These are phyloP conservation scores for Leptographium radiaticola DNA, from an alignment of 2,329 filamentous ascomycete genomes.

Conservation along the genomic window DNA sequence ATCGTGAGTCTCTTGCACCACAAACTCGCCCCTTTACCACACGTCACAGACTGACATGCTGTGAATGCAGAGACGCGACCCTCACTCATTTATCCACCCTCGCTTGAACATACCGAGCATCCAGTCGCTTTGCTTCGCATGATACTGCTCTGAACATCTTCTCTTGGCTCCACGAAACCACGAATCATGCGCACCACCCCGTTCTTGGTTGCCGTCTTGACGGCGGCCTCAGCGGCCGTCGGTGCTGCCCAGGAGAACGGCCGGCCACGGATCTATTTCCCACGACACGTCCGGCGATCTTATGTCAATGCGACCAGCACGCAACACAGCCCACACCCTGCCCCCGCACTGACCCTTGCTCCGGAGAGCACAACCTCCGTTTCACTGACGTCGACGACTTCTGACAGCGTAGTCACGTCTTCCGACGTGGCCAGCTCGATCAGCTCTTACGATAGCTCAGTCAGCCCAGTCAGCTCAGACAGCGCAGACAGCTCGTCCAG, in stretches of 20 bases:
- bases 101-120: slow-evolving; percentile 4
- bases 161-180: not conserved
- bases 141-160: not conserved
- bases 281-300: slow-evolving; percentile 40
- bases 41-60: not conserved
- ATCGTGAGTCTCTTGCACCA: slow-evolving; percentile 19
- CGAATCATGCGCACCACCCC: slow-evolving; percentile 34
- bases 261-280: slow-evolving; percentile 43
- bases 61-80: not conserved
- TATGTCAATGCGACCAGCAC: slow-evolving; percentile 30
- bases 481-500: not conserved
- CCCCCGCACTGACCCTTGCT: slow-evolving; percentile 13
- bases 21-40: not conserved
- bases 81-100: slow-evolving; percentile 3
- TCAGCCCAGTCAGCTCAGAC: not conserved
- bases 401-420: not conserved
- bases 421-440: not conserved
- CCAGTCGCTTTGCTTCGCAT: slow-evolving; percentile 5
- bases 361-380: not conserved
- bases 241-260: slow-evolving; percentile 24
- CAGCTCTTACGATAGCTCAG: not conserved
- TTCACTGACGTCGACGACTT: not conserved
- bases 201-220: slow-evolving; percentile 34
- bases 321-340: slow-evolving; percentile 14
- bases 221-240: slow-evolving; percentile 31